Base-by-base conservation (phyloP, 2,329 filamentous ascomycete species). In the Trichoderma lentiforme region DNA sequence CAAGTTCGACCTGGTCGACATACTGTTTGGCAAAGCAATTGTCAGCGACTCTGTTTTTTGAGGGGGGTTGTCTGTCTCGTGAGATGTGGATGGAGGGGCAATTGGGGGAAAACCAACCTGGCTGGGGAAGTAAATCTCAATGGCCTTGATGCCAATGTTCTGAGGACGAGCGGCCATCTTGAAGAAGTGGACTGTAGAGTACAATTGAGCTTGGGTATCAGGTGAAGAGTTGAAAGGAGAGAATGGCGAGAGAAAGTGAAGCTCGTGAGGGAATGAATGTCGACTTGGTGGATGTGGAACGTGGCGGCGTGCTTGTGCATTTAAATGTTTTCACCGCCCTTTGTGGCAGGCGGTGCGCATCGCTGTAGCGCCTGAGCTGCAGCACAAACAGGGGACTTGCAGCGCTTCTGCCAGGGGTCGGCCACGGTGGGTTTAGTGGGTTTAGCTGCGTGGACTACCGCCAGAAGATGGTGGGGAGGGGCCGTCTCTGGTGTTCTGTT, bases 81-180 rank as follows among this genome's bases (percentile, higher is more conserved):
- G 67, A 30, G 73, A 70, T 47, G 60, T 71, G 74, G 56, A 24
- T 51, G 65, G 65, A 64, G 57, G 65, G 63, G 66, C 62, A 53
- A 39, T 39, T 56, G 84, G 32, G 39, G n/a, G 9, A 0, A 30
- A 32, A n/a, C 90, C 75, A 84, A 95, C 93, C 90, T 95, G 93
- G 82, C 88, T 92, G 76, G 93, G 93, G 81, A 94, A 93, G 84
- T 96, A 96, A 81, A 96, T 89, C 82, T 96, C 93, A 83, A 96
- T 93, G 91, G 92, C 93, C 87, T 96, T 95, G 82, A 96, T 94
- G 88, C 93, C 93, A 83, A 96, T 91, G 85, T 95, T 95, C 83
- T 94, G 90, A 76, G 93, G 92, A 84, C 92, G 91, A 77, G 90
- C 82, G 80, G 92, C 88, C 92, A 94, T 95, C 72, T 74, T 85